These are phyloP conservation scores for Fusarium metavorans DNA, from an alignment of 2,329 filamentous ascomycete genomes.

Conservation along the genomic window DNA sequence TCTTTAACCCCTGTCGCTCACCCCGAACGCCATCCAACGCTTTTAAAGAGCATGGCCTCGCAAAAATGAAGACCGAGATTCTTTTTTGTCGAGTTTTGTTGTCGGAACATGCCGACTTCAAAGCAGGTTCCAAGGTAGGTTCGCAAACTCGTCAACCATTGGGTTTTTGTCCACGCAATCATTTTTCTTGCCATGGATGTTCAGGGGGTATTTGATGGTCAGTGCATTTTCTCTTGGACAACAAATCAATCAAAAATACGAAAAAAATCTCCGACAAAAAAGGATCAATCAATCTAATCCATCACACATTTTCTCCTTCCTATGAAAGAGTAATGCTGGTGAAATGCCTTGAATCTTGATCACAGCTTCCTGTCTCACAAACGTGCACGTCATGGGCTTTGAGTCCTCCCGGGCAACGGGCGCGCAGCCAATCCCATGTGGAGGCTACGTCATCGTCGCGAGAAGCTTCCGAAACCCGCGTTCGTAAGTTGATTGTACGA, in stretches of 20 bases:
- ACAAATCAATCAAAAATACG: not conserved
- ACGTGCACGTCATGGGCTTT: constrained; percentile 31
- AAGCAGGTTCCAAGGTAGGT: not conserved
- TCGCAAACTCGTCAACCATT: not conserved
- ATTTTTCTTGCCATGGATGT: not conserved
- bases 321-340: not conserved
- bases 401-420: constrained; percentile 12
- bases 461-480: constrained; percentile 9
- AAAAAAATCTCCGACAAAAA: not conserved
- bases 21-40: not conserved
- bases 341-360: constrained; percentile 24
- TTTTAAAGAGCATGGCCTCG: not conserved
- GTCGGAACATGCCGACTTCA: not conserved
- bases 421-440: constrained; percentile 41
- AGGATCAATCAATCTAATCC: not conserved
- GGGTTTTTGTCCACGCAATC: not conserved
- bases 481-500: constrained; percentile 8
- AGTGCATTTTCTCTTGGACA: not conserved
- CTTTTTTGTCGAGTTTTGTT: not conserved
- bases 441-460: constrained; percentile 45
- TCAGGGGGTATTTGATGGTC: not conserved
- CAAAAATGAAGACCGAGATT: not conserved
- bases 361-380: not conserved
- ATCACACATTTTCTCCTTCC: not conserved
- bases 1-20: not conserved